Evolutionary conservation across 208 protist species (phyloP).

Genomic region (Crithidia fasciculata): DNA sequence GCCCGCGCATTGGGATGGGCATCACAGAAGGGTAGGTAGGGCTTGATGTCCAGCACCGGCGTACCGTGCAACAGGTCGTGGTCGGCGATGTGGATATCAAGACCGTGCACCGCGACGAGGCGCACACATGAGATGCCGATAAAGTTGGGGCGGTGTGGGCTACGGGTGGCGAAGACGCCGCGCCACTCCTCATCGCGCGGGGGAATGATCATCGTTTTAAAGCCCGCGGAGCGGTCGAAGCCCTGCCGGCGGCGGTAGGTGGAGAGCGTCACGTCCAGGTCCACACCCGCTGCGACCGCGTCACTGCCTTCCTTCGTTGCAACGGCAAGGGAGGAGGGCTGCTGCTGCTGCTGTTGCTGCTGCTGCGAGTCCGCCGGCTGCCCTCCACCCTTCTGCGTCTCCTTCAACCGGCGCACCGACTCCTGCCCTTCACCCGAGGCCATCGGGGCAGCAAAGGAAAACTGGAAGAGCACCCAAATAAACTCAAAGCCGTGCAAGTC

Average conservation of each 20-base stretch:
- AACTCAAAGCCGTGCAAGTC: conserved; percentile 87
- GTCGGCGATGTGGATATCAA: conserved; percentile 89
- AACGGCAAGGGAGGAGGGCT: no score
- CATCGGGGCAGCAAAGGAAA: conserved; percentile 79
- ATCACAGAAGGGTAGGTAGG: conserved; percentile 93
- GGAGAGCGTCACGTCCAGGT: conserved; percentile 17
- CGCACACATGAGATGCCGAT: conserved; percentile 90
- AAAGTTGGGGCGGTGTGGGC: conserved; percentile 92
- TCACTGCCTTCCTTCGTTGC: not conserved
- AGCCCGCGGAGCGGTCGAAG: conserved; percentile 58
- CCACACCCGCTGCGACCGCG: not conserved
- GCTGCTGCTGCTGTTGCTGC: not conserved
- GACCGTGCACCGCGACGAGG: conserved; percentile 79
- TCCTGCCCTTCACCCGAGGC: conserved; percentile 65
- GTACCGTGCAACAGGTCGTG: conserved; percentile 96
- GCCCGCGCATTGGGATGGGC: conserved; percentile 75
- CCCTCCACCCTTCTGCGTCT: conserved; percentile 6
- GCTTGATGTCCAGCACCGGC: conserved; percentile 97
- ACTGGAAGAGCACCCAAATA: conserved; percentile 93
- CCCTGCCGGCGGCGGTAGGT: conserved; percentile 61
- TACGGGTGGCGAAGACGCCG: conserved; percentile 92
- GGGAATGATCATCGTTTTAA: conserved; percentile 87
- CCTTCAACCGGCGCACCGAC: conserved; percentile 29
- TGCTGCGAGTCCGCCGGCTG: not conserved
- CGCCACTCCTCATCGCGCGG: conserved; percentile 80